phyloP scores from a whole-genome alignment of 2,329 filamentous ascomycete species.

The Penicillium sp. region DNA sequence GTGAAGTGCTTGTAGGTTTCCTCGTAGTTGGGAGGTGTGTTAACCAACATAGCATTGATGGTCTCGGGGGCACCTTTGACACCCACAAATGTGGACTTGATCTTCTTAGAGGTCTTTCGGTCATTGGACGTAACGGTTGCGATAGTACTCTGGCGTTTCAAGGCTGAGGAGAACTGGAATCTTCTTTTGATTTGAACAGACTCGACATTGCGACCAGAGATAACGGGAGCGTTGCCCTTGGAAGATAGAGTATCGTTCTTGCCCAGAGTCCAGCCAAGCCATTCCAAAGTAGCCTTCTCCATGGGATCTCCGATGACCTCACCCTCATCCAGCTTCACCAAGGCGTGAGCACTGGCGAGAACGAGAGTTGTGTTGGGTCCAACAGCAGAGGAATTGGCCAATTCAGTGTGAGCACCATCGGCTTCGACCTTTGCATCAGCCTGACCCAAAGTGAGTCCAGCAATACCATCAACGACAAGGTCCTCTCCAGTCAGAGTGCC shows the following conservation, averaged over 20 bases:
- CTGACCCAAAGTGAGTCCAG: conserved; percentile 74
- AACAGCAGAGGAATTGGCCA: conserved; percentile 68
- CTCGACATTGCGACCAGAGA: conserved; percentile 52
- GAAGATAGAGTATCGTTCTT: conserved; percentile 79
- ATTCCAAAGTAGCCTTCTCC: conserved; percentile 91
- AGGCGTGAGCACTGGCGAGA: conserved; percentile 87
- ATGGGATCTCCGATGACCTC: conserved; percentile 98
- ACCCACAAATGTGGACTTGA: conserved; percentile 83
- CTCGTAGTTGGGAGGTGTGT: conserved; percentile 83
- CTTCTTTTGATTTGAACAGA: conserved; percentile 91
- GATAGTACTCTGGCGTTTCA: conserved; percentile 94
- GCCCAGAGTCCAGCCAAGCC: conserved; percentile 90
- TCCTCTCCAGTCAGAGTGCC: conserved; percentile 96
- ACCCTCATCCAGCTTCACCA: conserved; percentile 94
- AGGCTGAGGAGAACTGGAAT: conserved; percentile 95
- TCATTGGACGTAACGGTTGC: conserved; percentile 75
- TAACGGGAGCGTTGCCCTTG: conserved; percentile 48
- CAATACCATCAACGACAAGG: conserved; percentile 93
- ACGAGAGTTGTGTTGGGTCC: conserved; percentile 85
- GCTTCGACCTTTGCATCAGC: conserved; percentile 64
- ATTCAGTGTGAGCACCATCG: conserved; percentile 78
- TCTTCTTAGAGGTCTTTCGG: conserved; percentile 68
- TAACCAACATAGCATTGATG: conserved; percentile 86
- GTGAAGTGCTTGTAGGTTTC: conserved; percentile 99
- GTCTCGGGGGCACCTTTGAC: conserved; percentile 98